These are phyloP conservation scores for Anacardium occidentale DNA, from an alignment of 345 rosid genomes.

Conservation along the genomic window DNA sequence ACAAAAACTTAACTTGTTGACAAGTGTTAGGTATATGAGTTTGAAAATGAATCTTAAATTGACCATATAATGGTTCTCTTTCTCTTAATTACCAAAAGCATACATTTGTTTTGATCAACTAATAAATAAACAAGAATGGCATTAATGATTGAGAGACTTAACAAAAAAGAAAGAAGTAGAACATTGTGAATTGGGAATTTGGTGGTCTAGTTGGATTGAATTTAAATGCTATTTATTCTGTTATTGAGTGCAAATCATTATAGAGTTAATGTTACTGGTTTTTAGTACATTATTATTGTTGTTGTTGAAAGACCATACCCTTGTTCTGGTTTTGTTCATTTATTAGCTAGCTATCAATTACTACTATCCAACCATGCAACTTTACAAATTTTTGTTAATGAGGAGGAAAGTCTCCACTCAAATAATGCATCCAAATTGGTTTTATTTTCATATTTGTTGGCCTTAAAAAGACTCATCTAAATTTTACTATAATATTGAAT, in stretches of 20 bases:
- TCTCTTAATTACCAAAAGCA: not conserved
- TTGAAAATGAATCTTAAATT: not conserved
- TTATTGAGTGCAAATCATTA: not conserved
- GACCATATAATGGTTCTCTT: not conserved
- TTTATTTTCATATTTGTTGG: too few relatives aligned
- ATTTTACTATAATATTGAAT: too few relatives aligned
- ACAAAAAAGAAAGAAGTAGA: too few relatives aligned
- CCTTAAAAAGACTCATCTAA: too few relatives aligned
- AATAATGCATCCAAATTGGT: too few relatives aligned
- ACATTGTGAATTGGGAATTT: not conserved
- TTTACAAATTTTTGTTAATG: too few relatives aligned
- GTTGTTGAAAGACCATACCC: not conserved
- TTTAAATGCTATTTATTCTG: conserved; percentile 9
- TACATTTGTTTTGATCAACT: not conserved
- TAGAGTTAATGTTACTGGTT: not conserved
- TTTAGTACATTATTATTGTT: not conserved
- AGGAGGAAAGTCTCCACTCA: too few relatives aligned
- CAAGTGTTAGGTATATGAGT: not conserved
- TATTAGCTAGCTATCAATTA: not conserved
- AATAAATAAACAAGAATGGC: not conserved
- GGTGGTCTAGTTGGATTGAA: not conserved
- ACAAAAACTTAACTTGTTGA: not conserved
- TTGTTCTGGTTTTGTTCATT: not conserved
- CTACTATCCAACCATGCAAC: not conserved
- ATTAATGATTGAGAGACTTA: not conserved